Evolutionary conservation across 257 asterid genomes (phyloP), one percentile per base, ranked within the genome.

Genomic region (Linaria vulgaris): DNA sequence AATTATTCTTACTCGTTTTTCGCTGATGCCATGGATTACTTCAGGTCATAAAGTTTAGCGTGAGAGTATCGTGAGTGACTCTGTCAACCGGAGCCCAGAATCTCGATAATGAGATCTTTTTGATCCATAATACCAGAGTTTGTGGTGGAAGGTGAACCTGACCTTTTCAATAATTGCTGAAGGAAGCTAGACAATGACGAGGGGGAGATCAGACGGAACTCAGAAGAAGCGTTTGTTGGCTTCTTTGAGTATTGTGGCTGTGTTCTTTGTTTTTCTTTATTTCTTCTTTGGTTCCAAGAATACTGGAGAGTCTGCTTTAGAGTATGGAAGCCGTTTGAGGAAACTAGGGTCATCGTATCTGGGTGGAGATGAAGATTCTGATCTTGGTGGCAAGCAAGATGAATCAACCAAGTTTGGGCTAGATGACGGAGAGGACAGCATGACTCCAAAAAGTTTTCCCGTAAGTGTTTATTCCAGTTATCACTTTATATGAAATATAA

Each of bases 301-400:
- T 62, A 64, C 78, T n/a, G 94, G 95, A 37, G 96, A 85, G 82
- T 79, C 97, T 69, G 95, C 96, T 56, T 63, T 91, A 24, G 91
- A 85, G 79, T 88, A 91, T 63, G 96, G 97, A 43, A 91, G 94
- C 80, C 79, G 91, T 72, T 78, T 91, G 85, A 86, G 86, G 75
- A 91, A 80, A 69, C 72, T 91, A 16, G 97, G 97, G 23, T 79
- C 96, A 55, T 84, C 97, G 43, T 88, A 91, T 76, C 73, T 91
- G 77, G 82, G 94, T 45, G 95, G 91, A 57, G 96, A 88, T 74
- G 98, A 91, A 69, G 95, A 88, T 69, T 58, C 86, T 61, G 95
- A 86, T 66, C 80, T 73, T 57, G 78, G 81, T 69, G 71, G 76
- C 75, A 84, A 82, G 78, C 86, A 78, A 62, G 87, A 81, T 57